Conservation (phyloP, 495 filamentous ascomycete genomes). For the Melanomma pulvis-pyrius region DNA sequence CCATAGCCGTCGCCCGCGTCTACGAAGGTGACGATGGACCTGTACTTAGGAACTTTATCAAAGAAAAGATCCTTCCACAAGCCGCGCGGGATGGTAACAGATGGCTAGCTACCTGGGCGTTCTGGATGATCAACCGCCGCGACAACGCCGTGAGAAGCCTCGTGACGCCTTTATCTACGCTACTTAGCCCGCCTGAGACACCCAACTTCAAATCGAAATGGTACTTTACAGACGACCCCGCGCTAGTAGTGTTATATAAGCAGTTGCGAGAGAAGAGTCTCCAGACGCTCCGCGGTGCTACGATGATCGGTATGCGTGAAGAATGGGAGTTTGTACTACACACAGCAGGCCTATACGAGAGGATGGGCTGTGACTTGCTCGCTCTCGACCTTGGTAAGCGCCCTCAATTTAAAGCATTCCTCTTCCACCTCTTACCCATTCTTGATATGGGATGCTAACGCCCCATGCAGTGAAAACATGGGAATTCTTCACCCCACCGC, state of each 20-base stretch:
- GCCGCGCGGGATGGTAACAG: constrained; percentile 82
- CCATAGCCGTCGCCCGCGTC: constrained; percentile 83
- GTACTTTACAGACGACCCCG: constrained; percentile 88
- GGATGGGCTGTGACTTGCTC: constrained; percentile 95
- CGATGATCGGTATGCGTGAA: constrained; percentile 72
- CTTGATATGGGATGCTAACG: constrained; percentile 1
- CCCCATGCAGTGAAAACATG: constrained; percentile 35
- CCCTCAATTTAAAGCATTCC: not conserved
- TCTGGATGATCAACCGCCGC: constrained; percentile 83
- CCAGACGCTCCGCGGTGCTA: constrained; percentile 81
- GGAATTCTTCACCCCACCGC: constrained; percentile 55
- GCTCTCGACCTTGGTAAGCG: constrained; percentile 69
- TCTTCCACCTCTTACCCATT: not conserved
- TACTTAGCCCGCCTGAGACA: constrained; percentile 63
- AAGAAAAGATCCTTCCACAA: constrained; percentile 76
- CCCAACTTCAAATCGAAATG: constrained; percentile 69
- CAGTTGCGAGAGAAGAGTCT: constrained; percentile 84
- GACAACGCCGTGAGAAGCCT: constrained; percentile 88
- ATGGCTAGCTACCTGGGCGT: constrained; percentile 95
- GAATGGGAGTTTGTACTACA: constrained; percentile 93
- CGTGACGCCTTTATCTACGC: constrained; percentile 75
- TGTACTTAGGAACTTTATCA: constrained; percentile 70
- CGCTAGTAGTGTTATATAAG: constrained; percentile 80
- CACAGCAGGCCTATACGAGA: constrained; percentile 83
- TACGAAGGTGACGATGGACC: constrained; percentile 86